Conservation (phyloP, 805 yeast genomes). For the Yamadazyma olivae region DNA sequence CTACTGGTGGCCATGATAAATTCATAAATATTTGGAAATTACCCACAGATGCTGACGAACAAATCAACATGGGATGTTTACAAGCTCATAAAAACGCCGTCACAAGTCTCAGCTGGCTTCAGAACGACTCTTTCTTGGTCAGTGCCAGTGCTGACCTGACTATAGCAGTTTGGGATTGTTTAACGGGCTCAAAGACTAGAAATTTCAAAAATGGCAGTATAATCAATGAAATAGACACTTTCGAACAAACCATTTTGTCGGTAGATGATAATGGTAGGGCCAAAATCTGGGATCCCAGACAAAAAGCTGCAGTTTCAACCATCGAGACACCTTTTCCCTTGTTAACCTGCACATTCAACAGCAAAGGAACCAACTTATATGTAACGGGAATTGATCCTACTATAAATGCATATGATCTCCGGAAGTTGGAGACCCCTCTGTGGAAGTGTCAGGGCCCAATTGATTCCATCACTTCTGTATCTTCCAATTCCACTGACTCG, state of each 20-base stretch:
- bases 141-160: constrained; percentile 63
- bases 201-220: constrained; percentile 39
- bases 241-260: constrained; percentile 37
- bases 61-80: constrained; percentile 43
- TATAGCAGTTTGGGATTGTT: constrained; percentile 59
- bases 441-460: constrained; percentile 45
- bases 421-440: constrained; percentile 37
- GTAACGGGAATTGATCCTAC: constrained; percentile 69
- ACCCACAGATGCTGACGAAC: constrained; percentile 23
- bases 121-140: constrained; percentile 37
- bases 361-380: constrained; percentile 43
- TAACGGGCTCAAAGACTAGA: constrained; percentile 51
- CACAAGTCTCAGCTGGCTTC: constrained; percentile 54
- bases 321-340: constrained; percentile 57
- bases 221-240: constrained; percentile 52
- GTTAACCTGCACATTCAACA: constrained; percentile 40
- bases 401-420: constrained; percentile 56
- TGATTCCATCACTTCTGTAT: constrained; percentile 56
- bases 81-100: constrained; percentile 65
- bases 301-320: constrained; percentile 38
- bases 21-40: constrained; percentile 46
- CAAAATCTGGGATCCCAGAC: constrained; percentile 63
- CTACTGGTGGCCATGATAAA: constrained; percentile 62
- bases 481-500: constrained; percentile 46
- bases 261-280: constrained; percentile 67